Conservation (phyloP, 1,139 yeast species). For the Debaryomyces udenii region DNA sequence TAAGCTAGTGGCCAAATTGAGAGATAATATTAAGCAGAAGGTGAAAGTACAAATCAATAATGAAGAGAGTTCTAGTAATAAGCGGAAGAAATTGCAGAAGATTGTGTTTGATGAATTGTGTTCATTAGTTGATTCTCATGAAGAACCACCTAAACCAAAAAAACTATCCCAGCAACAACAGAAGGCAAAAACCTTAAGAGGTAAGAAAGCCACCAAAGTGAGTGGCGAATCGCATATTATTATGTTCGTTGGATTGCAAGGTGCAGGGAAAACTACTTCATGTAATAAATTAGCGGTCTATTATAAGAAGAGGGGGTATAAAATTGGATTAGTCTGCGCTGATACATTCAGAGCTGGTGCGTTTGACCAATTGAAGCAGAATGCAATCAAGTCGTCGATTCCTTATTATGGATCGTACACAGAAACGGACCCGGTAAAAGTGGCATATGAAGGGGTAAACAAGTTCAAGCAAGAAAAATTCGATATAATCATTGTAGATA, state of each 20-base stretch:
- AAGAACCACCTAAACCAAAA: conserved; percentile 81
- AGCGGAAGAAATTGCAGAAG: conserved; percentile 82
- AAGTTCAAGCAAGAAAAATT: conserved; percentile 90
- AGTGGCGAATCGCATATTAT: conserved; percentile 56
- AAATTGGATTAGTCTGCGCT: conserved; percentile 96
- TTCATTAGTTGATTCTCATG: conserved; percentile 71
- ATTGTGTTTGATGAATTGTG: conserved; percentile 93
- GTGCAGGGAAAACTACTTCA: conserved; percentile 98
- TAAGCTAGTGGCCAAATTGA: conserved; percentile 72
- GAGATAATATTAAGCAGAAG: conserved; percentile 70
- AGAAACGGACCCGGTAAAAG: conserved; percentile 93
- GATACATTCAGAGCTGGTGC: conserved; percentile 99
- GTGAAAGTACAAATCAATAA: conserved; percentile 51
- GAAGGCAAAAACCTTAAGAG: conserved; percentile 31
- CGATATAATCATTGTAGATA: conserved; percentile 93
- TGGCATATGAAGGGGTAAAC: conserved; percentile 88
- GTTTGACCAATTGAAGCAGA: conserved; percentile 95
- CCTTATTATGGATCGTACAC: conserved; percentile 95
- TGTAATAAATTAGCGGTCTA: conserved; percentile 96
- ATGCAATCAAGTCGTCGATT: conserved; percentile 91
- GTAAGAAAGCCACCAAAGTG: conserved; percentile 29
- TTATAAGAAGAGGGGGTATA: conserved; percentile 90
- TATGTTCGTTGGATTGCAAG: conserved; percentile 98
- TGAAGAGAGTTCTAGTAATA: conserved; percentile 58
- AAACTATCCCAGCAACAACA: conserved; percentile 43